A percentile compares a stretch with the other conserved stretches of the same genome.
phyloP scores from a whole-genome alignment of 2,329 filamentous ascomycete species.

The Neocatenulostroma microsporum region DNA sequence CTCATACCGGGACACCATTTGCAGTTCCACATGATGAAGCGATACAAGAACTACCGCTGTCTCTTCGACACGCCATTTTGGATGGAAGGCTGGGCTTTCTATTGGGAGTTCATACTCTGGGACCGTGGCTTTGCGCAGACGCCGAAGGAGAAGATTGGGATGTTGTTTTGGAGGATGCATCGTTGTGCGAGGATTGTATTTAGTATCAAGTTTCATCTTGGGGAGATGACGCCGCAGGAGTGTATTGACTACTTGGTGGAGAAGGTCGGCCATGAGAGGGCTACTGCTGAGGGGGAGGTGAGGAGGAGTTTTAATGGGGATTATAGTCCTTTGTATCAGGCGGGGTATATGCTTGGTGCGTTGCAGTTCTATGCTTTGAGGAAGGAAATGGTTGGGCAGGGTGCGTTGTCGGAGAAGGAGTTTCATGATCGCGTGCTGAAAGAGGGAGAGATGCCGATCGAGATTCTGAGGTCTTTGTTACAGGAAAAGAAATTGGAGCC shows the following conservation, averaged over 20 bases:
- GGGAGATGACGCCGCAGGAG: constrained; percentile 45
- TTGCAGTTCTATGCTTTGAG: constrained; percentile 49
- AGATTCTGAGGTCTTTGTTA: constrained; percentile 46
- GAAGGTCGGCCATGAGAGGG: constrained; percentile 51
- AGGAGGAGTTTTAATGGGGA: constrained; percentile 49
- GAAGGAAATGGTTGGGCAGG: constrained; percentile 39
- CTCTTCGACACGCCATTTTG: constrained; percentile 53
- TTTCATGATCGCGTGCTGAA: constrained; percentile 50
- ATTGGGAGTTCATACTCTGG: constrained; percentile 56
- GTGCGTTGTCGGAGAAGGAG: constrained; percentile 41
- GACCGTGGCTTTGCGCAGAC: constrained; percentile 44
- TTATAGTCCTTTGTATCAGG: constrained; percentile 53
- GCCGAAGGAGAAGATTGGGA: constrained; percentile 48
- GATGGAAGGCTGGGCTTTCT: constrained; percentile 55
- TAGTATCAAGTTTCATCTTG: constrained; percentile 52
- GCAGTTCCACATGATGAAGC: constrained; percentile 44
- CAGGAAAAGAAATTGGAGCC: constrained; percentile 32
- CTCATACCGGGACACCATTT: constrained; percentile 53
- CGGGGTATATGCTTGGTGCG: constrained; percentile 53
- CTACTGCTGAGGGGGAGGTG: constrained; percentile 55
- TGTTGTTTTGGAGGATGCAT: constrained; percentile 57
- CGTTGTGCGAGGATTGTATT: constrained; percentile 54
- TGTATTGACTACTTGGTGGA: constrained; percentile 52
- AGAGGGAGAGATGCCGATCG: constrained; percentile 49
- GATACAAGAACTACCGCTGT: constrained; percentile 43